Percentiles rank a stretch among this genome's conserved stretches.
These are phyloP conservation scores for Cryptosporidium ryanae DNA, from an alignment of 169 alveolate species.

Conservation along the genomic window DNA sequence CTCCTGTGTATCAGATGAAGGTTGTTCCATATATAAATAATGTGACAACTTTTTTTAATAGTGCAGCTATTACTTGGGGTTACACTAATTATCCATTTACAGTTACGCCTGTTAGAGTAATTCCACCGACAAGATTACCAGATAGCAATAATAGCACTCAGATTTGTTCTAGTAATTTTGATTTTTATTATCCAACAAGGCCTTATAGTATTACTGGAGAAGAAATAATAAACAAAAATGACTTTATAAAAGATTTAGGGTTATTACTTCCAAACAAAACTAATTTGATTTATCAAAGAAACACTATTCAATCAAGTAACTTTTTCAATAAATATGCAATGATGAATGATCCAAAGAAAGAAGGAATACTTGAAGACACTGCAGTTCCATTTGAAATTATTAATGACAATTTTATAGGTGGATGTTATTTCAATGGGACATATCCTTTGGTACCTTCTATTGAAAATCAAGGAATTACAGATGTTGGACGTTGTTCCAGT, in stretches of 20 bases:
- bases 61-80: slow-evolving; percentile 75
- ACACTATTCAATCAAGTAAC: slow-evolving; percentile 38
- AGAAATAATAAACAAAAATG: not conserved
- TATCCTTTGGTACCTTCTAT: slow-evolving; percentile 62
- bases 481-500: slow-evolving; percentile 49
- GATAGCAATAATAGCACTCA: not conserved
- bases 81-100: slow-evolving; percentile 57
- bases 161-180: slow-evolving; percentile 54
- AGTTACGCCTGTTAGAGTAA: slow-evolving; percentile 61
- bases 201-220: slow-evolving; percentile 28
- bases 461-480: slow-evolving; percentile 32
- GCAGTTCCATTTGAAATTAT: slow-evolving; percentile 32
- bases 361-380: slow-evolving; percentile 34
- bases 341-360: slow-evolving; percentile 40
- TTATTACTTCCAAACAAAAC: slow-evolving; percentile 33
- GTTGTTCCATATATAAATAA: slow-evolving; percentile 56
- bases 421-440: slow-evolving; percentile 67
- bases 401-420: slow-evolving; percentile 67
- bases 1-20: slow-evolving; percentile 68
- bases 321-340: slow-evolving; percentile 53
- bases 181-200: slow-evolving; percentile 47
- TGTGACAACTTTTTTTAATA: slow-evolving; percentile 36
- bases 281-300: slow-evolving; percentile 39
- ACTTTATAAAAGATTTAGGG: slow-evolving; percentile 21
- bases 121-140: slow-evolving; percentile 67